A percentile compares a stretch with the other conserved stretches of the same genome.
phyloP scores from a whole-genome alignment of 805 yeast genomes.

The Kodamaea jinghongensis region DNA sequence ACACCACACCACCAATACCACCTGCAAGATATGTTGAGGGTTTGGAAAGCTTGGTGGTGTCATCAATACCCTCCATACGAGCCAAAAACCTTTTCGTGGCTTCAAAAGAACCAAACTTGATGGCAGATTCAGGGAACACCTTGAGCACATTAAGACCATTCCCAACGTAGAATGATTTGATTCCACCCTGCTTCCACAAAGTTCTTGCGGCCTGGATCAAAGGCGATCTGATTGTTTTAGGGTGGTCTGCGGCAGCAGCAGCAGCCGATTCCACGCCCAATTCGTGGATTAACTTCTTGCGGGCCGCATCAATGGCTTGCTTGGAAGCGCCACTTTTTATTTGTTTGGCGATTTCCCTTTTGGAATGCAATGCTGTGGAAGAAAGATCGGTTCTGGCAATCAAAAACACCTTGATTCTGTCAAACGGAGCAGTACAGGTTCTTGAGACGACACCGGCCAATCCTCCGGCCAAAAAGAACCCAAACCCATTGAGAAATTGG shows the following conservation, averaged over 20 bases:
- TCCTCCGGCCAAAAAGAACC: constrained; percentile 93
- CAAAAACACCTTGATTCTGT: constrained; percentile 87
- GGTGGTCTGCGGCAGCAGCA: constrained; percentile 33
- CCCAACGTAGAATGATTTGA: constrained; percentile 87
- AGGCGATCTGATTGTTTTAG: constrained; percentile 62
- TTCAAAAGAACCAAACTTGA: constrained; percentile 95
- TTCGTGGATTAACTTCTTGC: constrained; percentile 25
- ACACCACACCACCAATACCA: constrained; percentile 92
- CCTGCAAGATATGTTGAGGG: constrained; percentile 87
- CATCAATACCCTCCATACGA: constrained; percentile 69
- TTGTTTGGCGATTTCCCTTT: constrained; percentile 38
- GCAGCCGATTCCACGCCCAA: constrained; percentile 23
- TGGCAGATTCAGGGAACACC: constrained; percentile 96
- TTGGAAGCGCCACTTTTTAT: constrained; percentile 36
- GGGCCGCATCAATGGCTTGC: constrained; percentile 34
- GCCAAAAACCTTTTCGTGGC: constrained; percentile 76
- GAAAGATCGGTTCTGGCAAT: constrained; percentile 86
- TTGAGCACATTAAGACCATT: constrained; percentile 91
- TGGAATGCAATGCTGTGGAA: constrained; percentile 64
- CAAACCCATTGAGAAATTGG: constrained; percentile 79
- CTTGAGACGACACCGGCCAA: constrained; percentile 93
- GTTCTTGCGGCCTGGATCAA: constrained; percentile 75
- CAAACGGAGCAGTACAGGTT: constrained; percentile 96
- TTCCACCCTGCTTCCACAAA: constrained; percentile 84
- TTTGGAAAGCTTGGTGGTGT: constrained; percentile 66